These are phyloP conservation scores for Chamaenerion angustifolium DNA, from an alignment of 345 rosid genomes.

Conservation along the genomic window DNA sequence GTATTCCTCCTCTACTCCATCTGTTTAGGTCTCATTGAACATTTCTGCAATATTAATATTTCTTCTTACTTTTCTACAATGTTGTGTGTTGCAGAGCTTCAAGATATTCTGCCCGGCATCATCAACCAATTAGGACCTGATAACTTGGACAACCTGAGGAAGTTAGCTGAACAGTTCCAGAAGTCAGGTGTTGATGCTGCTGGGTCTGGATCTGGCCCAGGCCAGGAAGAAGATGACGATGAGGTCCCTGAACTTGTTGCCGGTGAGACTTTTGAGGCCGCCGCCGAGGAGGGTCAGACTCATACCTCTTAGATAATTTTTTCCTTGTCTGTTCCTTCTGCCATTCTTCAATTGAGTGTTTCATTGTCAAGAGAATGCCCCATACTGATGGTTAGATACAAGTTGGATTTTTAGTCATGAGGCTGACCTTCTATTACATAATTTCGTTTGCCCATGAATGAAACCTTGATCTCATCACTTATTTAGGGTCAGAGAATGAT, in stretches of 20 bases:
- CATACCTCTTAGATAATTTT: conserved; percentile 3
- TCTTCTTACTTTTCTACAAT: background rate
- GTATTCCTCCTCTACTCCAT: too few relatives aligned
- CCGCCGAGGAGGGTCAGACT: conserved; percentile 58
- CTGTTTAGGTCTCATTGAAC: too few relatives aligned
- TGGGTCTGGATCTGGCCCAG: conserved; percentile 17
- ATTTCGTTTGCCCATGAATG: too few relatives aligned
- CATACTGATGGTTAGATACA: too few relatives aligned
- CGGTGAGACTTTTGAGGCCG: conserved; percentile 80
- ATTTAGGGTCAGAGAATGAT: too few relatives aligned
- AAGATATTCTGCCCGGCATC: conserved; percentile 84
- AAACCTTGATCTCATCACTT: too few relatives aligned
- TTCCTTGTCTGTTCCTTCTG: too few relatives aligned
- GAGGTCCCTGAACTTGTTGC: conserved; percentile 79
- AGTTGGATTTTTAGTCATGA: too few relatives aligned
- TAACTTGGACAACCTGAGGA: conserved; percentile 83
- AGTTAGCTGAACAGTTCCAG: conserved; percentile 87
- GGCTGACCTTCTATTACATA: too few relatives aligned
- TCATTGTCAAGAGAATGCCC: too few relatives aligned
- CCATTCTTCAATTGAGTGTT: too few relatives aligned
- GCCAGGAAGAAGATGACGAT: conserved; percentile 65
- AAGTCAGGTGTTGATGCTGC: conserved; percentile 41
- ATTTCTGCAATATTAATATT: too few relatives aligned
- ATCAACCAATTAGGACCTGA: conserved; percentile 83
- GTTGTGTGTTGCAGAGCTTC: conserved; percentile 40